A percentile compares a stretch with the other conserved stretches of the same genome.
phyloP scores from a whole-genome alignment of 2,329 filamentous ascomycete species.

The Apiospora sp. region DNA sequence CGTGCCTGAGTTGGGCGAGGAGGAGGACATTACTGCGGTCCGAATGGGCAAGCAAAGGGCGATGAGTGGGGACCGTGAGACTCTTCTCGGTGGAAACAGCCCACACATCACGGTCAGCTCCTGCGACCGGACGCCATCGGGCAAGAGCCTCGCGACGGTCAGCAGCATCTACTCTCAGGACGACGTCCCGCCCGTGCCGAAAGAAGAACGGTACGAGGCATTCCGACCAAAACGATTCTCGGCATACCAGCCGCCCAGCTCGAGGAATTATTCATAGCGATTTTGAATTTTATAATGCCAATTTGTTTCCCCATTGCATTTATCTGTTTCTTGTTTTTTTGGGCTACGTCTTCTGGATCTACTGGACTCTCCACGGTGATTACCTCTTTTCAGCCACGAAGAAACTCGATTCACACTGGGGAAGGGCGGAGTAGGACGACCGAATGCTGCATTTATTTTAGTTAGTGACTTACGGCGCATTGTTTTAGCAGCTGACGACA shows the following conservation, averaged over 20 bases:
- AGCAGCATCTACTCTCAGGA: conserved; percentile 1
- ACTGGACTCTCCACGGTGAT: no score
- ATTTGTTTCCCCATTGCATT: not conserved
- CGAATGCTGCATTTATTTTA: not conserved
- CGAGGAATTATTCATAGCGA: conserved; percentile 2
- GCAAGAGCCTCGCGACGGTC: not conserved
- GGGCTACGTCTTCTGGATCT: not conserved
- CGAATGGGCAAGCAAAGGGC: conserved; percentile 2
- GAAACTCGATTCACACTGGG: not conserved
- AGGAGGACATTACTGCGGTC: conserved; percentile 22
- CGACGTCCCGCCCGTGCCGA: not conserved
- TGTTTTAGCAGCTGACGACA: no score
- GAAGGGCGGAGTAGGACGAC: not conserved
- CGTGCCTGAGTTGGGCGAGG: conserved; percentile 41
- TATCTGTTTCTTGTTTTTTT: not conserved
- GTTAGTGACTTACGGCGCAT: not conserved
- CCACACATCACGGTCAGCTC: not conserved
- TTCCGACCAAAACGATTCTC: conserved; percentile 7
- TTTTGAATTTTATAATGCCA: conserved; percentile 6
- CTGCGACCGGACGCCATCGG: not conserved
- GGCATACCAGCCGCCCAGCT: not conserved
- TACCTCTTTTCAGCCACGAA: not conserved
- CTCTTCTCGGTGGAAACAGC: not conserved
- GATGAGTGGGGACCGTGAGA: conserved; percentile 21
- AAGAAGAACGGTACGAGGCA: conserved; percentile 2